Evolutionary conservation across 345 rosid genomes (phyloP).

Genomic region (Nasturtium officinale): DNA sequence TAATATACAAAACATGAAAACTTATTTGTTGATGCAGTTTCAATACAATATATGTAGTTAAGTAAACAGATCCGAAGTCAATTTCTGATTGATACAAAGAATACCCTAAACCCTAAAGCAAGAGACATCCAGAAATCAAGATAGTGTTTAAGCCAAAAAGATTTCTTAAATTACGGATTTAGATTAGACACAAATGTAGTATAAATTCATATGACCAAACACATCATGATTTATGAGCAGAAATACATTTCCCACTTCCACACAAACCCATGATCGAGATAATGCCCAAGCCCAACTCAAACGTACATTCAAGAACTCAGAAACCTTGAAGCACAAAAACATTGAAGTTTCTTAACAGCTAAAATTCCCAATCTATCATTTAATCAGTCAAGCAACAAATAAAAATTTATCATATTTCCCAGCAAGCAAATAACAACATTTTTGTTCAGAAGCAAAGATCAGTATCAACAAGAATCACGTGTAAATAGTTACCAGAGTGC

Average conservation of each 20-base stretch:
- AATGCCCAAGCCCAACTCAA: background rate
- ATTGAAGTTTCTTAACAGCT: background rate
- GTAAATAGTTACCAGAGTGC: conserved; percentile 55
- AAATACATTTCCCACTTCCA: background rate
- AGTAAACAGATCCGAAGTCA: background rate
- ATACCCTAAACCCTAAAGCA: too few relatives aligned
- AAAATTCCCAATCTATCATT: background rate
- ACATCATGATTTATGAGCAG: too few relatives aligned
- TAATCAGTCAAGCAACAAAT: background rate
- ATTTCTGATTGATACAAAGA: too few relatives aligned
- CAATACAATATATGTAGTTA: background rate
- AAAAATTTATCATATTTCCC: background rate
- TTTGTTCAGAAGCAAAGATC: background rate
- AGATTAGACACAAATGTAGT: too few relatives aligned
- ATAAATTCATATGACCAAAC: too few relatives aligned
- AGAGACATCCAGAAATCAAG: background rate
- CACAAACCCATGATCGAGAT: background rate
- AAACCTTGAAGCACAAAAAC: background rate
- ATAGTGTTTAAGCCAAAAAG: too few relatives aligned
- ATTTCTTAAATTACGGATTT: too few relatives aligned
- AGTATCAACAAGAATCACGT: background rate
- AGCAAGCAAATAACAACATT: background rate
- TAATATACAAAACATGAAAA: background rate
- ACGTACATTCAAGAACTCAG: background rate
- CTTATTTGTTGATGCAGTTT: too few relatives aligned